Base-by-base conservation (phyloP, 1,284 basidiomycete genomes). In the Sutorius eximius region DNA sequence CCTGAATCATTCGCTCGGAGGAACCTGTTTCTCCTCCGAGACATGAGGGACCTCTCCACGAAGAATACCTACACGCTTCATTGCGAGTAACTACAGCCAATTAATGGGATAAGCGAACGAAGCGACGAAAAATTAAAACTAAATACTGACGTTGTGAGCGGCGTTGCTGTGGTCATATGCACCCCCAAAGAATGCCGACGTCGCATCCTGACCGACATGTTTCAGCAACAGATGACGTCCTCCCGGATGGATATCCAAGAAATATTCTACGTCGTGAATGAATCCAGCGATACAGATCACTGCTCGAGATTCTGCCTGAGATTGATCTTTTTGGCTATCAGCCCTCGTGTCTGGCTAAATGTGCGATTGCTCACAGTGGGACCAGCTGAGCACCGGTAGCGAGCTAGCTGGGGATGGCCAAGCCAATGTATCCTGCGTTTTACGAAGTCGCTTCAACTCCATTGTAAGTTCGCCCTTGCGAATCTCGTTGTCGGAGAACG, bases 51-150 rank as follows among this genome's bases (percentile, higher is more conserved):
- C 33, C 5, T 32, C 56, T 18, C 42, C 48, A 3, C 16, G 36
- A 16, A 58, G 55, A 12, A 53, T 56, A 13, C 55, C 37, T n/a
- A 53, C 37, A 9, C 37, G 55, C 20, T 41, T 53, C 55, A 59
- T 56, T 6, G 49, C 37, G 8, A 59, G 51, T 20, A 46, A n/a
- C 50, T 58, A 24, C 15, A 13, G 27, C 11, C 22, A 38, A 20
- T 38, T 18, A 38, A 2, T 12, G 11, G 12, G 18, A 40, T 40
- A n/a, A 40, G 11, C 11, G 12, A 38, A 20, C 13, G 12, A 20
- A n/a, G 20, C 5, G n/a, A 12, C 36, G 11, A 40, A 20, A 11
- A 11, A 40, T 6, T 18, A 11, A 10, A 38, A 20, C 6, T 11
- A 40, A 18, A 18, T 13, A 40, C 37, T 20, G 37, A 40, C 37